Evolutionary conservation across 73 alveolate genomes (phyloP).

Genomic region (Symbiodinium natans): DNA sequence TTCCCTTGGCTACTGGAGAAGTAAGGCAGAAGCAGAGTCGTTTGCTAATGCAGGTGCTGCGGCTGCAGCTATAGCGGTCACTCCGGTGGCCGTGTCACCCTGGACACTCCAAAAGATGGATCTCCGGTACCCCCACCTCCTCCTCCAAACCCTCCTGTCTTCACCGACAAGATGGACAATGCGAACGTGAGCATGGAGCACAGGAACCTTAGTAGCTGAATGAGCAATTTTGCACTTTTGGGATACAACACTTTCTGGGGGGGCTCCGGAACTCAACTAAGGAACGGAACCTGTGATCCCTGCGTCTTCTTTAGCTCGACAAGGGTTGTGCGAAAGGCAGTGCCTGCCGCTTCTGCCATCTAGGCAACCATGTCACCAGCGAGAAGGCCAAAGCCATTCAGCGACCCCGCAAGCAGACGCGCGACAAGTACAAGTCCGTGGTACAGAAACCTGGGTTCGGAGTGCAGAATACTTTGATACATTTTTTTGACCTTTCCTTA

Average conservation of each 20-base stretch:
- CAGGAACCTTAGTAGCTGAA: too few species aligned
- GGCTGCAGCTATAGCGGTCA: too few species aligned
- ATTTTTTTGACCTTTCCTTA: too few species aligned
- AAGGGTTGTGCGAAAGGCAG: background rate
- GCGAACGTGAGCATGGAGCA: background rate
- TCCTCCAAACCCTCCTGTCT: background rate
- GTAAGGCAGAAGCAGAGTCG: too few species aligned
- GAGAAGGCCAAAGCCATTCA: background rate
- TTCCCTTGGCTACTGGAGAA: too few species aligned
- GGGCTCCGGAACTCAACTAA: too few species aligned
- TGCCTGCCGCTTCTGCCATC: background rate
- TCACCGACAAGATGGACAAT: background rate
- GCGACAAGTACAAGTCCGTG: background rate
- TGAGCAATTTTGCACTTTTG: too few species aligned
- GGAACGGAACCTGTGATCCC: background rate
- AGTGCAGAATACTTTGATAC: too few species aligned
- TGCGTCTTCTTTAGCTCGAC: background rate
- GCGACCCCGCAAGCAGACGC: background rate
- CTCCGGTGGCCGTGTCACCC: too few species aligned
- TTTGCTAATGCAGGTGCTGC: too few species aligned
- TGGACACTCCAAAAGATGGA: background rate
- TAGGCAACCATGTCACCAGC: background rate
- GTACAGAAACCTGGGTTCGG: too few species aligned
- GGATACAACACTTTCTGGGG: too few species aligned
- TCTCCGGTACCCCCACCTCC: constrained; percentile 11